Evolutionary conservation across 1,284 basidiomycete genomes (phyloP).

Genomic region (Termitomyces sp.): DNA sequence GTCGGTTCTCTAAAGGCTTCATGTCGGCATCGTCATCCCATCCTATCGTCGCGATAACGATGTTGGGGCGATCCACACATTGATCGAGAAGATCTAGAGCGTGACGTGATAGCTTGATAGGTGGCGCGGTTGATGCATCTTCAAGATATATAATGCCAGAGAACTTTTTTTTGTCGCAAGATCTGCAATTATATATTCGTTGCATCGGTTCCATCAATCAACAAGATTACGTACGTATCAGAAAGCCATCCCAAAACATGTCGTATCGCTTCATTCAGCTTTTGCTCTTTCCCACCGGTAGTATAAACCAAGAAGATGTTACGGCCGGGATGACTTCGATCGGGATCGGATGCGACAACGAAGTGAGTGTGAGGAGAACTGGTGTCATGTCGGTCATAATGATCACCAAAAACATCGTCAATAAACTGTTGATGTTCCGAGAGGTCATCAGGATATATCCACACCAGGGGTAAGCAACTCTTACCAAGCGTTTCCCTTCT

Average conservation of each 20-base stretch:
- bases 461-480: background rate
- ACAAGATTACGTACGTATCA: slow-evolving; percentile 2
- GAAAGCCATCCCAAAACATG: slow-evolving; percentile 5
- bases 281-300: slow-evolving; percentile 5
- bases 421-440: slow-evolving; percentile 1
- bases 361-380: slow-evolving; percentile 3
- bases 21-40: slow-evolving; percentile 14
- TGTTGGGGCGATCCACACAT: slow-evolving; percentile 18
- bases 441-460: background rate
- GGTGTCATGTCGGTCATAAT: background rate
- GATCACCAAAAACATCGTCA: slow-evolving; percentile 3
- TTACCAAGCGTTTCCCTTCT: slow-evolving; percentile 8
- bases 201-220: background rate
- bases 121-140: background rate
- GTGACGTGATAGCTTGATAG: slow-evolving; percentile 10
- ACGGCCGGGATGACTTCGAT: background rate
- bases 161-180: slow-evolving; percentile 4
- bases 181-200: background rate
- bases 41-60: slow-evolving; percentile 20
- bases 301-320: slow-evolving; percentile 6
- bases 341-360: slow-evolving; percentile 1
- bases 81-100: slow-evolving; percentile 20
- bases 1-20: slow-evolving; percentile 12
- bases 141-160: slow-evolving; percentile 10
- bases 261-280: slow-evolving; percentile 5